Conservation (phyloP, 306 rosid genomes). For the Quercus variabilis region DNA sequence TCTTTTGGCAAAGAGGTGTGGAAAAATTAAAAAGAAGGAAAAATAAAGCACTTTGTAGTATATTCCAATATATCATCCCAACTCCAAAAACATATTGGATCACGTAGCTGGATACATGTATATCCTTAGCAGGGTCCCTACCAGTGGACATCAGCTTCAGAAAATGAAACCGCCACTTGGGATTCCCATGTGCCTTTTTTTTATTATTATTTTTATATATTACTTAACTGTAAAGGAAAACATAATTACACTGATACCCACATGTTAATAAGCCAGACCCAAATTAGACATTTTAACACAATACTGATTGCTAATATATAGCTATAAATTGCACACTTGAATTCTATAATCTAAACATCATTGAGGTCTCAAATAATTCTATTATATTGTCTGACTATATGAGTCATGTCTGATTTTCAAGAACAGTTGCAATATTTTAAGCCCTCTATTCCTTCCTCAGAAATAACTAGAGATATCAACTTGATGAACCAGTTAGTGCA, state of each 20-base stretch:
- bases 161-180: constrained; percentile 12
- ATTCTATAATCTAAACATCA: background rate
- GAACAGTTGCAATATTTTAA: constrained; percentile 2
- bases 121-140: constrained; percentile 26
- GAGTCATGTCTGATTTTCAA: constrained; percentile 17
- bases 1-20: background rate
- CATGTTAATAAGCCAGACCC: constrained; percentile 6
- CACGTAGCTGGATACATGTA: background rate
- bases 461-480: constrained; percentile 1
- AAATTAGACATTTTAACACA: background rate
- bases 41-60: background rate
- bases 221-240: constrained; percentile 32
- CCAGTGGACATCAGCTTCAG: constrained; percentile 16
- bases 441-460: constrained; percentile 3
- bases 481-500: background rate
- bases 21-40: background rate
- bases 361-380: background rate
- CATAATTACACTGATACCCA: constrained; percentile 16
- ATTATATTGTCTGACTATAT: background rate
- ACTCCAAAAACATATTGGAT: background rate
- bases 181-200: background rate
- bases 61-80: background rate
- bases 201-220: constrained; percentile 8
- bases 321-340: background rate
- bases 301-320: too few species aligned